Conservation (phyloP, 306 rosid genomes). For the Parietaria judaica region DNA sequence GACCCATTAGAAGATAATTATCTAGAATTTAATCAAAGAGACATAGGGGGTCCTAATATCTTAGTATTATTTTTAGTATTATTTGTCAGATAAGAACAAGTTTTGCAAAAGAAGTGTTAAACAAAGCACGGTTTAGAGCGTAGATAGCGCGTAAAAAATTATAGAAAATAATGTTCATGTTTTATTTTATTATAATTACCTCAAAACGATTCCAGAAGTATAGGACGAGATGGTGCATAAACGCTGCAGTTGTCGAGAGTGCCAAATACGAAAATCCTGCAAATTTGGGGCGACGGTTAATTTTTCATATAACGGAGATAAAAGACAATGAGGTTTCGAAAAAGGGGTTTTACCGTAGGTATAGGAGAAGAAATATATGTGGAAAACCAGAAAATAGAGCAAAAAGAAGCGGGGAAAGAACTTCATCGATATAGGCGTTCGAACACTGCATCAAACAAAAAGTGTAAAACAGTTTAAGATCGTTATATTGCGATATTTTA, state of each 20-base stretch:
- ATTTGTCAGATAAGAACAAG: neutral
- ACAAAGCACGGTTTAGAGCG: too few relatives aligned
- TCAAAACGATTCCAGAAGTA: conserved; percentile 98
- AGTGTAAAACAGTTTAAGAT: neutral
- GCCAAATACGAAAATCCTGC: conserved; percentile 97
- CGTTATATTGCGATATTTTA: neutral
- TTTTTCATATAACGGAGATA: neutral
- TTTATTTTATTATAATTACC: conserved; percentile 33
- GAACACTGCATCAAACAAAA: conserved; percentile 58
- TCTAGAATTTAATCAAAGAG: too few relatives aligned
- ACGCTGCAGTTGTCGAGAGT: conserved; percentile 92
- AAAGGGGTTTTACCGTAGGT: conserved; percentile 48
- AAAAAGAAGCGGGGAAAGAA: conserved; percentile 98
- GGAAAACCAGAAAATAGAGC: conserved; percentile 92
- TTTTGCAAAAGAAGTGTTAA: neutral
- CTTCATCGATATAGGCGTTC: conserved; percentile 99
- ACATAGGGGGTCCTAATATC: too few relatives aligned
- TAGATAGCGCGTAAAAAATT: too few relatives aligned
- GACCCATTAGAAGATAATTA: too few relatives aligned
- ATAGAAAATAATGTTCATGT: neutral
- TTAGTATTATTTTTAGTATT: neutral
- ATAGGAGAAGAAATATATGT: conserved; percentile 95
- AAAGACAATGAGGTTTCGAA: neutral
- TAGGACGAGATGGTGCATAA: conserved; percentile 91
- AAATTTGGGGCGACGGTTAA: conserved; percentile 5